Evolutionary conservation across 148 eudicot genomes (phyloP).

Genomic region (Spergularia marina): DNA sequence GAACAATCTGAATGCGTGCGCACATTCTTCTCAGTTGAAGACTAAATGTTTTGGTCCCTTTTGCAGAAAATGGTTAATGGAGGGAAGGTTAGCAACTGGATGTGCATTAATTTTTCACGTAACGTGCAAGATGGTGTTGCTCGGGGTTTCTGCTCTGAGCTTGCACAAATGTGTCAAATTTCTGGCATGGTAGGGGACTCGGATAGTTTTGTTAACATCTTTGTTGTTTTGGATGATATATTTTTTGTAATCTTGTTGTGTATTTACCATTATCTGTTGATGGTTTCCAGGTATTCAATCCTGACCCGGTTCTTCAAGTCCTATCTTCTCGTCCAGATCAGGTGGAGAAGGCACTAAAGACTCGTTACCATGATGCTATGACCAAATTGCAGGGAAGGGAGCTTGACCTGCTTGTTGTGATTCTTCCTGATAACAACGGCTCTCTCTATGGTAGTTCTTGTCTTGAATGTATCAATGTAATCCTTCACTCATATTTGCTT

Average conservation of each 20-base stretch:
- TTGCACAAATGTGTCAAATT: constrained; percentile 67
- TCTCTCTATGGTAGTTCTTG: constrained; percentile 68
- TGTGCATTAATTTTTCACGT: constrained; percentile 72
- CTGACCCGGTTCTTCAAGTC: constrained; percentile 56
- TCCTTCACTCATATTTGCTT: background rate
- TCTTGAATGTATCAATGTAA: background rate
- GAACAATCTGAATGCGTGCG: background rate
- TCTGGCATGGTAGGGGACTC: constrained; percentile 67
- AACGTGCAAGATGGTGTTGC: constrained; percentile 60
- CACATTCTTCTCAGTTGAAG: background rate
- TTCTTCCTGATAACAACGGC: constrained; percentile 83
- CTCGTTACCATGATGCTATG: constrained; percentile 60
- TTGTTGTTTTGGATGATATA: background rate
- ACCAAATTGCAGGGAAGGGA: constrained; percentile 53
- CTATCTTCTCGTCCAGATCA: constrained; percentile 63
- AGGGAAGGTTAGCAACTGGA: constrained; percentile 62
- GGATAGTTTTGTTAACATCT: background rate
- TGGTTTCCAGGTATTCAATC: constrained; percentile 42
- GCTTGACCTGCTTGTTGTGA: constrained; percentile 63
- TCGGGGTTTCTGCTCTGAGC: constrained; percentile 59
- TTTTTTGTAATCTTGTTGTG: background rate
- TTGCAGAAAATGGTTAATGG: constrained; percentile 89
- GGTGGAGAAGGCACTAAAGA: constrained; percentile 57
- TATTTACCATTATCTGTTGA: background rate
- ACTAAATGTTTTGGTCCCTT: background rate